phyloP scores from a whole-genome alignment of 306 rosid species.

The Ammopiptanthus mongolicus region DNA sequence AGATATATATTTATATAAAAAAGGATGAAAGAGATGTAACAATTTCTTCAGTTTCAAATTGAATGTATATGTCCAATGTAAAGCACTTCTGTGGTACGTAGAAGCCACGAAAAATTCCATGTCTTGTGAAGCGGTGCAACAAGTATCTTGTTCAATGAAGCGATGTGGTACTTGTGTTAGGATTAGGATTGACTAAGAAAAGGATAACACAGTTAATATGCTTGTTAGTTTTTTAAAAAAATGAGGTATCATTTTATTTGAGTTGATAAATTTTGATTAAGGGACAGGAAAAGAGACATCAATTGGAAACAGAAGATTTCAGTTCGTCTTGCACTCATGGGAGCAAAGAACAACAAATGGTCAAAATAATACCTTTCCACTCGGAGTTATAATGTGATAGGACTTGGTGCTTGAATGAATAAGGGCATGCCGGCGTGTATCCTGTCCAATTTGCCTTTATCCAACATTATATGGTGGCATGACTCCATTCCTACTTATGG shows the following conservation, averaged over 20 bases:
- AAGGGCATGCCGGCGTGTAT: not conserved
- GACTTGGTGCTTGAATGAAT: not conserved
- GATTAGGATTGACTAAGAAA: no score
- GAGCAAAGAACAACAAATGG: slow-evolving; percentile 5
- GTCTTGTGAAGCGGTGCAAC: no score
- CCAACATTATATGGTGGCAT: slow-evolving; percentile 28
- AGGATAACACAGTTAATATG: no score
- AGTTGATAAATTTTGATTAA: not conserved
- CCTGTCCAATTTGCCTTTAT: not conserved
- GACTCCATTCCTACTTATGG: slow-evolving; percentile 7
- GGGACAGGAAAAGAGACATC: not conserved
- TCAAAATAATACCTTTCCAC: not conserved
- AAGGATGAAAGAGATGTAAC: no score
- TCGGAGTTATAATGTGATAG: not conserved
- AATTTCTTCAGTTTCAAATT: no score
- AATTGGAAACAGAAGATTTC: not conserved
- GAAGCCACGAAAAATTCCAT: no score
- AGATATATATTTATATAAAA: no score
- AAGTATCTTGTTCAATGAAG: no score
- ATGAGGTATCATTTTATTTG: not conserved
- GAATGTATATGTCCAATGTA: no score
- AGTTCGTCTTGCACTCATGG: not conserved
- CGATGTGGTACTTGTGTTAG: no score
- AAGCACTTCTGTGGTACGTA: no score
- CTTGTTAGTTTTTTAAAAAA: no score